Conservation (phyloP, 176 grass and related monocot species). For the Panicum miliaceum region DNA sequence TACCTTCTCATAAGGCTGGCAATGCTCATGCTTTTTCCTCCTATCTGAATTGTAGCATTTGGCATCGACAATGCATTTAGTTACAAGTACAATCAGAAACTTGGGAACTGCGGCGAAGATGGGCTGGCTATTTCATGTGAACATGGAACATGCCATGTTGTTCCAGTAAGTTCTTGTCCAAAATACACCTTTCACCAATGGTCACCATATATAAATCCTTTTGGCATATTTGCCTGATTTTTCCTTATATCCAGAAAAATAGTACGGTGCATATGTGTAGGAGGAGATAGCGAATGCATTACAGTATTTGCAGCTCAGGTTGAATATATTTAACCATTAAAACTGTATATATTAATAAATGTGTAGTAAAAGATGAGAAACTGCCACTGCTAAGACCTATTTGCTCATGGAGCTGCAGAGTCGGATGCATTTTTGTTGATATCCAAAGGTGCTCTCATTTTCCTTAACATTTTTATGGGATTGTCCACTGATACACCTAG, state of each 20-base stretch:
- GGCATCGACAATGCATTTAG: slow-evolving; percentile 86
- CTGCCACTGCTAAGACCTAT: background rate
- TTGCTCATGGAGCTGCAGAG: background rate
- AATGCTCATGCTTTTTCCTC: slow-evolving; percentile 25
- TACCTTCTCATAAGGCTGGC: background rate
- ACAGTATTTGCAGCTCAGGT: background rate
- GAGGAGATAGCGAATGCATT: slow-evolving; percentile 4
- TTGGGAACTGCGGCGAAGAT: slow-evolving; percentile 91
- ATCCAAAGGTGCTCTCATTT: background rate
- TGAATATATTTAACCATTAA: slow-evolving; percentile 13
- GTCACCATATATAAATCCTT: slow-evolving; percentile 20
- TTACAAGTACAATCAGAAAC: slow-evolving; percentile 95
- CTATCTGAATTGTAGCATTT: slow-evolving; percentile 67
- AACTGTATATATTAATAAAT: slow-evolving; percentile 18
- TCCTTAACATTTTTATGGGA: background rate
- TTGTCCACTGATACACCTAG: background rate
- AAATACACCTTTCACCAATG: slow-evolving; percentile 28
- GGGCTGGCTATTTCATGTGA: slow-evolving; percentile 84
- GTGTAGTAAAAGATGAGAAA: slow-evolving; percentile 5
- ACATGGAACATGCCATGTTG: slow-evolving; percentile 79
- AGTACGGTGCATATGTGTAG: slow-evolving; percentile 14
- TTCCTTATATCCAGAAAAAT: slow-evolving; percentile 20
- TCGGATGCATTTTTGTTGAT: slow-evolving; percentile 10
- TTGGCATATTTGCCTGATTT: slow-evolving; percentile 23
- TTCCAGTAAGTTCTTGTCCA: slow-evolving; percentile 78